phyloP scores from a whole-genome alignment of 2,329 filamentous ascomycete genomes.

The Gnomoniopsis sp. region DNA sequence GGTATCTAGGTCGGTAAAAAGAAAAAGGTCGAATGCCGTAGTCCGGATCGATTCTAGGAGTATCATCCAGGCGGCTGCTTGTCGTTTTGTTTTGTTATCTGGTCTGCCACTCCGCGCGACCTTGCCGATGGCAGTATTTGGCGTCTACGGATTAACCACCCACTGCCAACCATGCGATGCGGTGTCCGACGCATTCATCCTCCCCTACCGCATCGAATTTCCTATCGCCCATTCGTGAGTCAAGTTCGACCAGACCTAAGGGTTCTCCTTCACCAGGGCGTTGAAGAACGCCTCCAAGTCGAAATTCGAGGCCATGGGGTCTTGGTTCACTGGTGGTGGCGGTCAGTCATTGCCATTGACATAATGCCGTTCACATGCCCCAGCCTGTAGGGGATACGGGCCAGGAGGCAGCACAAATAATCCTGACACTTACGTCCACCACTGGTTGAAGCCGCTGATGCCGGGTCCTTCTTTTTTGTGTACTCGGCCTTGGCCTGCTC shows the following conservation, averaged over 20 bases:
- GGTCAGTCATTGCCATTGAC: slow-evolving; percentile 19
- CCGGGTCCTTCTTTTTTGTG: slow-evolving; percentile 66
- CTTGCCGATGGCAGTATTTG: slow-evolving; percentile 10
- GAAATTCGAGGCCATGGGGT: slow-evolving; percentile 85
- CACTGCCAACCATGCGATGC: slow-evolving; percentile 9
- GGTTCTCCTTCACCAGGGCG: slow-evolving; percentile 53
- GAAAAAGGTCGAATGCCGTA: slow-evolving; percentile 45
- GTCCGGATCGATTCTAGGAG: slow-evolving; percentile 30
- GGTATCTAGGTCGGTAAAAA: slow-evolving; percentile 36
- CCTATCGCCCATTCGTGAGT: slow-evolving; percentile 21
- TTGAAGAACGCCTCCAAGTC: slow-evolving; percentile 84
- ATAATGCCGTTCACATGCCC: slow-evolving; percentile 21
- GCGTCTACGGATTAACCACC: slow-evolving; percentile 1
- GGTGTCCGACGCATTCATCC: slow-evolving; percentile 12
- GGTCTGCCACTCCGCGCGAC: slow-evolving; percentile 9
- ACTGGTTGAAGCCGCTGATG: slow-evolving; percentile 30
- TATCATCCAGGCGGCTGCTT: slow-evolving; percentile 9
- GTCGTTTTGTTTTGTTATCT: slow-evolving; percentile 12
- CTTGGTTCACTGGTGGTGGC: slow-evolving; percentile 32
- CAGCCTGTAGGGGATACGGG: background rate
- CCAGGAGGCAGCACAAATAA: background rate
- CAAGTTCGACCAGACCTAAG: slow-evolving; percentile 33
- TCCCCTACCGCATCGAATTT: slow-evolving; percentile 10
- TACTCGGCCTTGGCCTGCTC: slow-evolving; percentile 89
- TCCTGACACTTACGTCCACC: slow-evolving; percentile 28